phyloP scores from a whole-genome alignment of 495 filamentous ascomycete species.

The Trichoderma reesei region DNA sequence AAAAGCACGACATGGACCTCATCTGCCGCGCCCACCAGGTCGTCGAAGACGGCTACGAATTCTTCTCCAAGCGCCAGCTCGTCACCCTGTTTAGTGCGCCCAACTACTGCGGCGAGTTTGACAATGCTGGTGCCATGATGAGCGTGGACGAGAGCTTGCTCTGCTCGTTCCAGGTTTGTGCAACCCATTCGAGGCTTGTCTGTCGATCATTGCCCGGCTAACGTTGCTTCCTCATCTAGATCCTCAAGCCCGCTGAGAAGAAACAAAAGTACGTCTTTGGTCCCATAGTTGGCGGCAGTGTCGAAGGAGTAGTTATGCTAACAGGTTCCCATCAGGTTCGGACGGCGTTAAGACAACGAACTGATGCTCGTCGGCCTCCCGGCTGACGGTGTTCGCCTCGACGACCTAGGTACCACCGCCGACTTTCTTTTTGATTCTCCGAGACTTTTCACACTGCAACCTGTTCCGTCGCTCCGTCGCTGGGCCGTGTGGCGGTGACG shows the following conservation, averaged over 20 bases:
- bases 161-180: slow-evolving; percentile 94
- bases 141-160: slow-evolving; percentile 98
- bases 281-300: slow-evolving; percentile 55
- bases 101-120: slow-evolving; percentile 99
- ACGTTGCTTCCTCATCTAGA: slow-evolving; percentile 41
- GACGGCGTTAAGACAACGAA: slow-evolving; percentile 39
- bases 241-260: slow-evolving; percentile 99
- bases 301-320: slow-evolving; percentile 61
- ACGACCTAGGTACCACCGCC: slow-evolving; percentile 3
- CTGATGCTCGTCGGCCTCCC: not conserved
- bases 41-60: slow-evolving; percentile 98
- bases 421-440: slow-evolving; percentile 1
- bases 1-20: slow-evolving; percentile 99
- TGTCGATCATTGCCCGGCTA: slow-evolving; percentile 14
- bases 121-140: slow-evolving; percentile 99
- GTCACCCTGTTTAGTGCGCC: slow-evolving; percentile 97
- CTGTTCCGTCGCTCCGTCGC: slow-evolving; percentile 5
- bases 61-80: slow-evolving; percentile 97
- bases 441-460: not conserved
- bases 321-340: slow-evolving; percentile 90
- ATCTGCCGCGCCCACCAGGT: slow-evolving; percentile 99
- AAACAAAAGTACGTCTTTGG: slow-evolving; percentile 99
- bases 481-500: slow-evolving; percentile 3
- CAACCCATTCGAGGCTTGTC: not conserved
- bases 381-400: not conserved